Evolutionary conservation across 345 rosid genomes (phyloP), one percentile per base, ranked within the genome.

Genomic region (Aquilaria sinensis): DNA sequence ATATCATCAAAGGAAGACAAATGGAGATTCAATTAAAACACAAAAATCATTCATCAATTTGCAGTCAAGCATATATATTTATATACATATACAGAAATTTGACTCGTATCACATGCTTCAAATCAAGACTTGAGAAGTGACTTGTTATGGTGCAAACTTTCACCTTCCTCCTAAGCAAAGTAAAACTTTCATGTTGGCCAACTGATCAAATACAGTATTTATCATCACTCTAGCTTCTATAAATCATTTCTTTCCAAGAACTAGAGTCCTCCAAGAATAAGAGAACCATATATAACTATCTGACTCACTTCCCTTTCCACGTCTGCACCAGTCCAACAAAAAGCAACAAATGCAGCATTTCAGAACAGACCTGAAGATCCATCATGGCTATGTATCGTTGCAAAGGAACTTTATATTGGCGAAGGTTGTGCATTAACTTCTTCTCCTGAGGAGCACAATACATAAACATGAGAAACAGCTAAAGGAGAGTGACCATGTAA

Each of bases 311-410:
- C 8, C 43, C 43, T 37, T 1, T 3, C 5, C 43, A 37, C 43
- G 1, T 37, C 43, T 37, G 43, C 43, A 37, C 43, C 43, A 5
- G 8, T 37, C 43, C 57, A 33, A 12, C 34, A 55, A 51, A 23
- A 6, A 2, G 15, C 45, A 57, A 37, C 50, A 34, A 53, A 41
- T 37, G 48, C 10, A 69, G 52, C 43, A 57, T 60, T 58, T 14
- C 34, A 56, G 58, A 10, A 66, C 7, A 51, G 57, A 92, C 97
- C 91, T 94, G 97, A 58, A 94, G 99, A 74, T 90, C 99, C 96
- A 90, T 85, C 84, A 94, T 79, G 43, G 97, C 96, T 72, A 90
- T 75, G 70, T 90, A 94, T 59, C 88, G 85, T 49, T 94, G 99
- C 58, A 94, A 56, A 33, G 97, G 97, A 77, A 90, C 92, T 60